phyloP scores from a whole-genome alignment of 2,329 filamentous ascomycete species.

The Microthyrium microscopicum region DNA sequence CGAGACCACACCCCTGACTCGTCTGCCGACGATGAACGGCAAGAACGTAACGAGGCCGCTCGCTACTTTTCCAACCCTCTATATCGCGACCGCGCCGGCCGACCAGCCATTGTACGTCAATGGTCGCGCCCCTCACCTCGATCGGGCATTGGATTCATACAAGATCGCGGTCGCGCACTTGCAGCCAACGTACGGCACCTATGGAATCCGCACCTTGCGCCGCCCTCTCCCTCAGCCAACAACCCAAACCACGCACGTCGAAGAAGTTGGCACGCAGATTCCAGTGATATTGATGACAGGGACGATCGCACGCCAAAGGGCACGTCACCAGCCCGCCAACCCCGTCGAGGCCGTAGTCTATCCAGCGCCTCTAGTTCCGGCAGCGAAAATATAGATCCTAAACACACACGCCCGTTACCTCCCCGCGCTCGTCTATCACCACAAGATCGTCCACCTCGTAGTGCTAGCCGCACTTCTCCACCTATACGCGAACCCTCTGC shows the following conservation, averaged over 20 bases:
- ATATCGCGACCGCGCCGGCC: conserved; percentile 27
- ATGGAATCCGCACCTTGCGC: background rate
- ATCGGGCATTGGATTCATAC: conserved; percentile 17
- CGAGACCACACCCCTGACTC: conserved; percentile 14
- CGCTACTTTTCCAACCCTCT: conserved; percentile 33
- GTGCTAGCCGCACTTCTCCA: conserved; percentile 11
- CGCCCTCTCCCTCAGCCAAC: background rate
- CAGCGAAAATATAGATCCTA: background rate
- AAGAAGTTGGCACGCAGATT: conserved; percentile 2
- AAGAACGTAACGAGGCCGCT: conserved; percentile 27
- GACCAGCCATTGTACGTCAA: conserved; percentile 26
- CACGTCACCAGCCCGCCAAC: conserved; percentile 1
- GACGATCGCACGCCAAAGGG: conserved; percentile 6
- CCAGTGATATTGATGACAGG: conserved; percentile 1
- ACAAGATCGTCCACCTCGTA: conserved; percentile 10
- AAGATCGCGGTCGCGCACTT: conserved; percentile 19
- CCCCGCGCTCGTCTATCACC: conserved; percentile 1
- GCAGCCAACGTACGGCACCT: conserved; percentile 10
- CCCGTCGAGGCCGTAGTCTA: background rate
- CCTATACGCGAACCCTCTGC: conserved; percentile 19
- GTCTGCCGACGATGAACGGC: conserved; percentile 18
- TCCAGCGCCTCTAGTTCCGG: too few species aligned
- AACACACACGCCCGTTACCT: background rate
- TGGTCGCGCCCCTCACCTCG: conserved; percentile 14
- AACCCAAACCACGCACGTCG: conserved; percentile 1